phyloP scores from a whole-genome alignment of 768 basidiomycete species.

The Trametes gibbosa region DNA sequence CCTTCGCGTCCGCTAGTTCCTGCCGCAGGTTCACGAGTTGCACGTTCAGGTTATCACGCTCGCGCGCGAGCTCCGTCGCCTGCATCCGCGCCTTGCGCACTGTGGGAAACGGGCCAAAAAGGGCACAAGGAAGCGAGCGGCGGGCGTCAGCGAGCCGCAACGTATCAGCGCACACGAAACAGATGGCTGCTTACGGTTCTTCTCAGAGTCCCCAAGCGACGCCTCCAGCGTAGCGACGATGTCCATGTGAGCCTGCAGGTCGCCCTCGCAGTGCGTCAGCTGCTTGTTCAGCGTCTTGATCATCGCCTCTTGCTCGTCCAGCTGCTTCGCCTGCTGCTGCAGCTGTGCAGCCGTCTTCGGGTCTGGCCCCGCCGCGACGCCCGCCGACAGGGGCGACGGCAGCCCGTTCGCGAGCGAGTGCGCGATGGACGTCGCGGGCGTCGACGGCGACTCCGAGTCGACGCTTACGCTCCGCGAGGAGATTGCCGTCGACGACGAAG shows the following conservation, averaged over 20 bases:
- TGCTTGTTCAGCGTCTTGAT: conserved; percentile 94
- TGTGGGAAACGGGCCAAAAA: conserved; percentile 28
- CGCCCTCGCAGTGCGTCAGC: conserved; percentile 87
- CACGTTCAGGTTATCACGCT: conserved; percentile 70
- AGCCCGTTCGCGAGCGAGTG: conserved; percentile 34
- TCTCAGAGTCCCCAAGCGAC: conserved; percentile 87
- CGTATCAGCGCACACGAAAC: conserved; percentile 12
- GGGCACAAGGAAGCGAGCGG: background rate
- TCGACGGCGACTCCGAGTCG: conserved; percentile 59
- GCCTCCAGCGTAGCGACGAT: conserved; percentile 81
- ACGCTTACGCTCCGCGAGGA: conserved; percentile 68
- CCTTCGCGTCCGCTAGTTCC: conserved; percentile 76
- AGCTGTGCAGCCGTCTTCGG: conserved; percentile 55
- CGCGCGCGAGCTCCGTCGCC: conserved; percentile 83
- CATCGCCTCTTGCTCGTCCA: conserved; percentile 87
- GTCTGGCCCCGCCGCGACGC: conserved; percentile 45
- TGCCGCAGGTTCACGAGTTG: conserved; percentile 66
- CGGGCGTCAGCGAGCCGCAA: conserved; percentile 1
- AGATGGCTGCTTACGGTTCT: conserved; percentile 66
- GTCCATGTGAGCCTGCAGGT: conserved; percentile 90
- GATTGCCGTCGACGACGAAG: conserved; percentile 49
- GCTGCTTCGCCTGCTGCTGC: conserved; percentile 70
- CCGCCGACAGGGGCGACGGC: conserved; percentile 23
- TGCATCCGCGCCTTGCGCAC: conserved; percentile 95
- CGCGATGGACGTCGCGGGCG: conserved; percentile 47